Evolutionary conservation across 2,329 filamentous ascomycete species (phyloP).

Genomic region (Plectosphaerella cucumerina): DNA sequence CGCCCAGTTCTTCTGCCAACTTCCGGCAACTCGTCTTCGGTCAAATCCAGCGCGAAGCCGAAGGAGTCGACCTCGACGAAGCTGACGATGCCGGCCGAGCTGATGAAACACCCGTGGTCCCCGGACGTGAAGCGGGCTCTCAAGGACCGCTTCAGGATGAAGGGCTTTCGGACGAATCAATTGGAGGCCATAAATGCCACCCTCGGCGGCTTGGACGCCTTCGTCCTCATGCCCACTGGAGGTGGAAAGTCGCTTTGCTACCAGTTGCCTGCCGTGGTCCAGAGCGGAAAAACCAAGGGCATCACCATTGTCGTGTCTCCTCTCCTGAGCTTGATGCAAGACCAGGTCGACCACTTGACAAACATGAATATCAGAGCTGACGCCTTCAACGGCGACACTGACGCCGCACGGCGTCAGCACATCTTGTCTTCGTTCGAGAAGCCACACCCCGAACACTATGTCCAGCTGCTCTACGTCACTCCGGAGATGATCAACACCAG

Average conservation of each 20-base stretch:
- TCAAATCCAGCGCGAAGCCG: slow-evolving; percentile 25
- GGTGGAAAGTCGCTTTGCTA: slow-evolving; percentile 97
- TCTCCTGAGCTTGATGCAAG: slow-evolving; percentile 91
- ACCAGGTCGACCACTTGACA: slow-evolving; percentile 83
- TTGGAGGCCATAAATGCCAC: slow-evolving; percentile 95
- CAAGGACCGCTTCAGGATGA: slow-evolving; percentile 77
- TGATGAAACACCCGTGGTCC: slow-evolving; percentile 63
- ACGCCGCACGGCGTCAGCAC: slow-evolving; percentile 54
- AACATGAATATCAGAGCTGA: slow-evolving; percentile 73
- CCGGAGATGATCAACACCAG: slow-evolving; percentile 95
- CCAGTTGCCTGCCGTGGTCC: slow-evolving; percentile 83
- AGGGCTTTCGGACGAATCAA: slow-evolving; percentile 85
- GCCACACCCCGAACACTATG: slow-evolving; percentile 64
- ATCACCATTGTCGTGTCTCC: slow-evolving; percentile 95
- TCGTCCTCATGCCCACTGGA: slow-evolving; percentile 96
- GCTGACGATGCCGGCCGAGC: slow-evolving; percentile 20
- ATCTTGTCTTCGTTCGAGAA: slow-evolving; percentile 63
- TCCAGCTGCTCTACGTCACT: slow-evolving; percentile 91
- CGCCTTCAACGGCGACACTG: slow-evolving; percentile 75
- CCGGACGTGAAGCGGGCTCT: slow-evolving; percentile 76
- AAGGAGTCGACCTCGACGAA: slow-evolving; percentile 12
- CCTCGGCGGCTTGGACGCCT: slow-evolving; percentile 79
- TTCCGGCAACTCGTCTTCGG: slow-evolving; percentile 41
- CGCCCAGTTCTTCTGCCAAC: slow-evolving; percentile 41
- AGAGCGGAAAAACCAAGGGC: slow-evolving; percentile 74